These are phyloP conservation scores for Saccharum hybrid DNA, from an alignment of 202 grass and related monocot species.

Conservation along the genomic window DNA sequence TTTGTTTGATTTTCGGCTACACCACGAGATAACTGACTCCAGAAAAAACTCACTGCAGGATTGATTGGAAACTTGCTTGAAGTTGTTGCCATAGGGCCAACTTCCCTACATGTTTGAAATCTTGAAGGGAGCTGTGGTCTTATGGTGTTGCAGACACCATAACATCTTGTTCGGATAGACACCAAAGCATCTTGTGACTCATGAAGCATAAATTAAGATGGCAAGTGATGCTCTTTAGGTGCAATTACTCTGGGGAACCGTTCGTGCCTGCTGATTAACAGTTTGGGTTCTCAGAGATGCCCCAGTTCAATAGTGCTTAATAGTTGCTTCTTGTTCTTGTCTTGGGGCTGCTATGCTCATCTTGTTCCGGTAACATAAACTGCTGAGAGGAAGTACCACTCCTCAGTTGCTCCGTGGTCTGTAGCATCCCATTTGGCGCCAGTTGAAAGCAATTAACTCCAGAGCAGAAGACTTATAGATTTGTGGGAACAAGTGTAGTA, in stretches of 20 bases:
- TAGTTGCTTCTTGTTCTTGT: background rate
- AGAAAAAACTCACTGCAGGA: background rate
- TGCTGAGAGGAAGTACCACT: conserved; percentile 17
- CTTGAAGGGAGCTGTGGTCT: background rate
- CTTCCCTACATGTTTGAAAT: background rate
- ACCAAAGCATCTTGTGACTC: background rate
- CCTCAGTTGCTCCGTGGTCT: background rate
- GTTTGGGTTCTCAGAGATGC: background rate
- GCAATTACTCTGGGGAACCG: background rate
- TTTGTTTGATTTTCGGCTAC: background rate
- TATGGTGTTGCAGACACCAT: background rate
- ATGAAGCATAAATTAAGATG: conserved; percentile 18
- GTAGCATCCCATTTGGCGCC: background rate
- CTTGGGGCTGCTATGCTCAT: background rate
- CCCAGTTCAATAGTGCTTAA: background rate
- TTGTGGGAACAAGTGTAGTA: too few relatives aligned
- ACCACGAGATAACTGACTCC: background rate
- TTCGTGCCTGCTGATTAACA: background rate
- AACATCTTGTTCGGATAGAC: background rate
- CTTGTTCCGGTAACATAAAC: background rate
- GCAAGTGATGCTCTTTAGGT: background rate
- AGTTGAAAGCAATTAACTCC: too few relatives aligned
- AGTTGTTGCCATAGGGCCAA: background rate
- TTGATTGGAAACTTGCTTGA: conserved; percentile 3
- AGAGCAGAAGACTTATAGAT: too few relatives aligned